Evolutionary conservation across 2,329 filamentous ascomycete species (phyloP).

Genomic region (Coniochaeta sp.): DNA sequence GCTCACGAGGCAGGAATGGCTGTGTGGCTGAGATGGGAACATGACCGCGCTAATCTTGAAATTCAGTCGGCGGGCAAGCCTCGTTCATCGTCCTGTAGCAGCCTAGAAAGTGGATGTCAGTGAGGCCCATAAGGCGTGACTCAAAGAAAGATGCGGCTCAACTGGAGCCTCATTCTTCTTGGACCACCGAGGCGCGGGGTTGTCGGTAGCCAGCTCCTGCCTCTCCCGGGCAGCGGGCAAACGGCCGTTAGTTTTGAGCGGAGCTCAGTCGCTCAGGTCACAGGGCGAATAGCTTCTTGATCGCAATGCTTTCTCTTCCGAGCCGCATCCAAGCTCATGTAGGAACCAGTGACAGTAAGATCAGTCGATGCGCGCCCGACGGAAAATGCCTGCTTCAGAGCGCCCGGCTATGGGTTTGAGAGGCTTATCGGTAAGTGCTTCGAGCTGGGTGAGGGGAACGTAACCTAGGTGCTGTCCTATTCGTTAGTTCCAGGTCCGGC

Average conservation of each 20-base stretch:
- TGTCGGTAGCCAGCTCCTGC: not conserved
- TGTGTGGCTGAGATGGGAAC: not conserved
- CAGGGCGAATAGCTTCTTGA: not conserved
- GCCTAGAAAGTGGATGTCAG: not conserved
- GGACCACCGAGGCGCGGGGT: not conserved
- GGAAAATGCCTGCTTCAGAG: not conserved
- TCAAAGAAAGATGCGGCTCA: not conserved
- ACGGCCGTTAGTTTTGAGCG: not conserved
- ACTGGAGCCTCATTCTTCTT: not conserved
- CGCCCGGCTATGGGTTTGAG: not conserved
- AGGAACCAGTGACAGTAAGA: not conserved
- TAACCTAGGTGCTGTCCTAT: not conserved
- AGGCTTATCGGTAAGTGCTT: not conserved
- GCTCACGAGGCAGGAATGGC: not conserved
- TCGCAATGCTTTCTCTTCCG: not conserved
- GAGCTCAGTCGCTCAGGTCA: not conserved
- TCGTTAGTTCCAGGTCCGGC: not conserved
- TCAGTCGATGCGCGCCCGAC: not conserved
- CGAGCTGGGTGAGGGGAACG: not conserved
- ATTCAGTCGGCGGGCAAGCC: not conserved
- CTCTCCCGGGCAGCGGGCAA: not conserved
- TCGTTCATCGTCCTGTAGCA: not conserved
- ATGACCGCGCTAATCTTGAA: not conserved
- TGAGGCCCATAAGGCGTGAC: not conserved
- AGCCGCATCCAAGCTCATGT: not conserved